Evolutionary conservation across 2,329 filamentous ascomycete species (phyloP).

Genomic region (Erysiphe neolycopersici): DNA sequence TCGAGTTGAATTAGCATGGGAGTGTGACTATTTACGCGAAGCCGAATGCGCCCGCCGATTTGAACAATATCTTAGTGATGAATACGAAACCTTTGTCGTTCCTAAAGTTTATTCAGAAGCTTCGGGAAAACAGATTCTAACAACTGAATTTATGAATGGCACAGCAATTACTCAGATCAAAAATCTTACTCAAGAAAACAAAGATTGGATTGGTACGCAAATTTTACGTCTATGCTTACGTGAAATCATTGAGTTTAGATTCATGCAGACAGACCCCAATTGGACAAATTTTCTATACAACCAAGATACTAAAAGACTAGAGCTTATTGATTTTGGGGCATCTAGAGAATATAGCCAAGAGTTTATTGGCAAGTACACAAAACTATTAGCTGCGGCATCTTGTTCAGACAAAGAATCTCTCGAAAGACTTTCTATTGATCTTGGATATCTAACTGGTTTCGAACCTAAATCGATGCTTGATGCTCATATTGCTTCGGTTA

Average conservation of each 20-base stretch:
- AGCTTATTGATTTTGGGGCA: conserved; percentile 88
- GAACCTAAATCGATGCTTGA: conserved; percentile 71
- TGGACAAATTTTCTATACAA: conserved; percentile 99
- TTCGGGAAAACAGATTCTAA: conserved; percentile 64
- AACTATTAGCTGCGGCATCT: conserved; percentile 56
- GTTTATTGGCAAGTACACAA: conserved; percentile 60
- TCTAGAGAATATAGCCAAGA: conserved; percentile 57
- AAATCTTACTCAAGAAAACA: conserved; percentile 53
- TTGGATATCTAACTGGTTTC: conserved; percentile 80
- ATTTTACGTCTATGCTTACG: conserved; percentile 75
- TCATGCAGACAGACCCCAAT: conserved; percentile 99
- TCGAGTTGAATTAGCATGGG: conserved; percentile 75
- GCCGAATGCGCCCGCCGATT: conserved; percentile 58
- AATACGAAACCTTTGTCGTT: conserved; percentile 49
- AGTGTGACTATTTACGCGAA: conserved; percentile 86
- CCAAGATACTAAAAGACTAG: conserved; percentile 38
- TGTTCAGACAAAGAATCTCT: conserved; percentile 37
- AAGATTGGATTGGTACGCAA: conserved; percentile 89
- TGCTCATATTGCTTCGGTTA: conserved; percentile 65
- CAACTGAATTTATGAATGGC: conserved; percentile 78
- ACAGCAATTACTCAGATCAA: conserved; percentile 59
- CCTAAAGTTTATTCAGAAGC: conserved; percentile 55
- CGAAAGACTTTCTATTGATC: conserved; percentile 38
- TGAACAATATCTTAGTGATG: conserved; percentile 45
- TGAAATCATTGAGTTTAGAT: conserved; percentile 81